Conservation (phyloP, 257 asterid species). For the Solanum neorickii region DNA sequence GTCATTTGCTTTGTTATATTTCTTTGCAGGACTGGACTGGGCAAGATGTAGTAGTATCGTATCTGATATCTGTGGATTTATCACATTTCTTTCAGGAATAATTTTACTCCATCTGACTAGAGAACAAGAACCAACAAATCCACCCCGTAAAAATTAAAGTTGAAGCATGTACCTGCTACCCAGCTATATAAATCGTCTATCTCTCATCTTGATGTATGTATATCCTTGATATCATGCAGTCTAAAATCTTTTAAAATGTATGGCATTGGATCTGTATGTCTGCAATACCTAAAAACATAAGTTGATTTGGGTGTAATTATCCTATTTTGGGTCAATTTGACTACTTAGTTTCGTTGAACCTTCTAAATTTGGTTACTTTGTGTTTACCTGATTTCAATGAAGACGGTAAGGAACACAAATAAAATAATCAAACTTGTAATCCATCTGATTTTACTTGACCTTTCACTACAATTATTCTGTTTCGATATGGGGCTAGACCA, state of each 20-base stretch:
- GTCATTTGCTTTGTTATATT: not conserved
- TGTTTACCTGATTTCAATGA: not conserved
- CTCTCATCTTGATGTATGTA: not conserved
- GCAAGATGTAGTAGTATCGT: constrained; percentile 52
- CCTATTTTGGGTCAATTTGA: not conserved
- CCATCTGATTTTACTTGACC: not conserved
- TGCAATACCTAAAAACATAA: not conserved
- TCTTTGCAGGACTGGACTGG: constrained; percentile 73
- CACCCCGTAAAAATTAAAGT: constrained; percentile 26
- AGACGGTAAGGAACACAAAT: not conserved
- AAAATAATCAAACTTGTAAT: not conserved
- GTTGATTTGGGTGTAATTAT: not conserved
- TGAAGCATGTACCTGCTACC: not conserved
- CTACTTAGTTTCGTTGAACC: not conserved
- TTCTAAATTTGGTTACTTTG: not conserved
- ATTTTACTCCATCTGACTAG: constrained; percentile 64
- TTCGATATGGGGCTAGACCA: not conserved
- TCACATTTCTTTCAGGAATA: constrained; percentile 65
- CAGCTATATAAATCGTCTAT: not conserved
- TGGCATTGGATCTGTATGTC: not conserved
- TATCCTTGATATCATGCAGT: not conserved
- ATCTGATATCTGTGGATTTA: constrained; percentile 61
- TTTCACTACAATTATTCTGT: not conserved
- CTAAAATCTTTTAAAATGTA: not conserved
- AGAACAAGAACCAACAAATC: constrained; percentile 49